These are phyloP conservation scores for Pholiota molesta DNA, from an alignment of 768 basidiomycete genomes.

Conservation along the genomic window DNA sequence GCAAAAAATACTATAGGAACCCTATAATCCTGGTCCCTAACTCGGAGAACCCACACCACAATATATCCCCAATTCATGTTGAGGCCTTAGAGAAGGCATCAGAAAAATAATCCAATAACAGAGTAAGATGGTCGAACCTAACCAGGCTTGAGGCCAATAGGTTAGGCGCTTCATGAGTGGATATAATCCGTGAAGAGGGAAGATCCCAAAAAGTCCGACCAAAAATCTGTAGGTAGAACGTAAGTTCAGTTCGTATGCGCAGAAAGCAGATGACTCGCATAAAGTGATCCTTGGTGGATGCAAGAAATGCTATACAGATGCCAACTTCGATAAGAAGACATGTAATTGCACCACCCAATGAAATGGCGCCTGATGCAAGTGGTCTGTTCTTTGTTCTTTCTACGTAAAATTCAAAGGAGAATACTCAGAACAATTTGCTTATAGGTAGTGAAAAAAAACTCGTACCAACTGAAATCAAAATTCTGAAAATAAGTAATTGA, in stretches of 20 bases:
- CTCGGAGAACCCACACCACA: slow-evolving; percentile 2
- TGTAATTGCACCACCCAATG: not conserved
- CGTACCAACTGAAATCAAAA: not conserved
- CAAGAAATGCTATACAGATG: not conserved
- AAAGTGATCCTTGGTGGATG: not conserved
- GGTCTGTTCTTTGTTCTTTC: slow-evolving; percentile 12
- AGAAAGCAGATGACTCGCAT: not conserved
- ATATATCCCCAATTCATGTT: slow-evolving; percentile 7
- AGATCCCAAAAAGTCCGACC: slow-evolving; percentile 6
- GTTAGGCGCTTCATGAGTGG: slow-evolving; percentile 5
- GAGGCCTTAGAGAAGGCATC: not conserved
- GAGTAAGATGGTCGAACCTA: not conserved
- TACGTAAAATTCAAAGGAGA: not conserved
- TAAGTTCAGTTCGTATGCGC: not conserved
- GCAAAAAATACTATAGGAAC: not conserved
- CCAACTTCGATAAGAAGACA: slow-evolving; percentile 3
- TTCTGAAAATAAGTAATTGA: not conserved
- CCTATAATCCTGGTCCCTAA: not conserved
- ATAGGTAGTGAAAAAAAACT: not conserved
- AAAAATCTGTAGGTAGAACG: not conserved
- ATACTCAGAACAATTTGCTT: not conserved
- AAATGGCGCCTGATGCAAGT: slow-evolving; percentile 8
- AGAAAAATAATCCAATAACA: too few species aligned
- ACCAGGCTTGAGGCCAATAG: slow-evolving; percentile 13
- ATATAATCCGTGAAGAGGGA: slow-evolving; percentile 1